Percentiles rank a stretch among this genome's conserved stretches.
Evolutionary conservation across 2,329 filamentous ascomycete species (phyloP).

Genomic region (Waltergamsia citrina): DNA sequence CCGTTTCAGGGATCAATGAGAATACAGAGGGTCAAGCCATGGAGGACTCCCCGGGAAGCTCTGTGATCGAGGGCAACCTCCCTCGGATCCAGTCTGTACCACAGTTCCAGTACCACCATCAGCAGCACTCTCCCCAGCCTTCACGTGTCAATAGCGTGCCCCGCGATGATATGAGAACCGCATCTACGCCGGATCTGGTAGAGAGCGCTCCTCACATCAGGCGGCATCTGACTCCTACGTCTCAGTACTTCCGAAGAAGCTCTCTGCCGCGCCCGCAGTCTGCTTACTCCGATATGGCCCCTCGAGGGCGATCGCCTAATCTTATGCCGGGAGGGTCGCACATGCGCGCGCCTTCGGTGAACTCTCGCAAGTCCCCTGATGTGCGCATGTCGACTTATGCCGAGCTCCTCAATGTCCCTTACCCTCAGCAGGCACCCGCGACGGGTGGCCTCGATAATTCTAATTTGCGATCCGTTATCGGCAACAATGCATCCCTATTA

Average conservation of each 20-base stretch:
- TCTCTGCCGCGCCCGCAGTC: constrained; percentile 64
- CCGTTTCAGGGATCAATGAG: constrained; percentile 41
- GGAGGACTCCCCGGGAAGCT: constrained; percentile 39
- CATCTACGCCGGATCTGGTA: constrained; percentile 40
- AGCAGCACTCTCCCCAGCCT: constrained; percentile 25
- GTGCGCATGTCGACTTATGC: constrained; percentile 42
- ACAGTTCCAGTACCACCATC: constrained; percentile 55
- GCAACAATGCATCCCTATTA: constrained; percentile 82
- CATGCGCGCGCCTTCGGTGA: constrained; percentile 35
- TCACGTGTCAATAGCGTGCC: constrained; percentile 31
- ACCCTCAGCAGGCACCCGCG: constrained; percentile 65
- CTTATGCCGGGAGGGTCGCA: constrained; percentile 30
- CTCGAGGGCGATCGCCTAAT: constrained; percentile 52
- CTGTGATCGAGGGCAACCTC: constrained; percentile 34
- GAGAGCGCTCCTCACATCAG: constrained; percentile 43
- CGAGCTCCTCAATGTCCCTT: constrained; percentile 58
- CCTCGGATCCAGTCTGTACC: constrained; percentile 36
- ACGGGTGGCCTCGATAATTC: constrained; percentile 71
- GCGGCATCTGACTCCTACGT: constrained; percentile 53
- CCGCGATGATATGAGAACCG: constrained; percentile 29
- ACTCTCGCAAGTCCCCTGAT: constrained; percentile 47
- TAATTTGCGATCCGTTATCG: constrained; percentile 67
- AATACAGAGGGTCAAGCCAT: constrained; percentile 31
- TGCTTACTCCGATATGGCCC: constrained; percentile 62
- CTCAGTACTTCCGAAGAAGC: constrained; percentile 42